A percentile compares a stretch with the other conserved stretches of the same genome.
These are phyloP conservation scores for Globisporangium nunn DNA, from an alignment of 352 stramenopile genomes.

Conservation along the genomic window DNA sequence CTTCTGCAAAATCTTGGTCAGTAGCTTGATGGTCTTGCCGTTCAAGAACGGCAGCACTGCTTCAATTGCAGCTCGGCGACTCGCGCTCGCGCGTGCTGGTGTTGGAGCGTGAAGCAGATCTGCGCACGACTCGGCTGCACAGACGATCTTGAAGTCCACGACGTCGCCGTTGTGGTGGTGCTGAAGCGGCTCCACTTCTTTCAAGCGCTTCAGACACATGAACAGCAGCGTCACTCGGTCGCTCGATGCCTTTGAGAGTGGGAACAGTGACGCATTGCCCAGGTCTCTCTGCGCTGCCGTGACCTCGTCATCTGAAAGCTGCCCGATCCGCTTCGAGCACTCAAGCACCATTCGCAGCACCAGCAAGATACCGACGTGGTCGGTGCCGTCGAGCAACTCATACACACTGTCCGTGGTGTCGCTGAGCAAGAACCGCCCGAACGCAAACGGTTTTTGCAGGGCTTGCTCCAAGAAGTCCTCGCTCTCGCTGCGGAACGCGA, in stretches of 20 bases:
- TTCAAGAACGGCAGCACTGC: conserved; percentile 46
- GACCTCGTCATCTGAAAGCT: conserved; percentile 1
- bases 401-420: conserved; percentile 29
- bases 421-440: conserved; percentile 53
- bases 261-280: conserved; percentile 23
- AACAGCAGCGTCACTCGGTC: conserved; percentile 66
- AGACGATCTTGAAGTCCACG: conserved; percentile 57
- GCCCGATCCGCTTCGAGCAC: conserved; percentile 50
- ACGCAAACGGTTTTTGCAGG: conserved; percentile 38
- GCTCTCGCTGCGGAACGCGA: conserved; percentile 44
- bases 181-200: conserved; percentile 24
- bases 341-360: conserved; percentile 68
- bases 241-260: conserved; percentile 37
- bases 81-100: background rate
- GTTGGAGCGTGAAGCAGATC: conserved; percentile 19
- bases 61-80: conserved; percentile 27
- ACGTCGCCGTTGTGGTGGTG: background rate
- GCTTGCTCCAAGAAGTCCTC: conserved; percentile 61
- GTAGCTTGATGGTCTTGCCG: conserved; percentile 53
- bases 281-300: background rate
- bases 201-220: conserved; percentile 74
- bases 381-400: conserved; percentile 43
- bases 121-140: conserved; percentile 21
- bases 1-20: conserved; percentile 72
- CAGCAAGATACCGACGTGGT: conserved; percentile 67